phyloP scores from a whole-genome alignment of 352 stramenopile species.

The Thraustochytrium striatum region DNA sequence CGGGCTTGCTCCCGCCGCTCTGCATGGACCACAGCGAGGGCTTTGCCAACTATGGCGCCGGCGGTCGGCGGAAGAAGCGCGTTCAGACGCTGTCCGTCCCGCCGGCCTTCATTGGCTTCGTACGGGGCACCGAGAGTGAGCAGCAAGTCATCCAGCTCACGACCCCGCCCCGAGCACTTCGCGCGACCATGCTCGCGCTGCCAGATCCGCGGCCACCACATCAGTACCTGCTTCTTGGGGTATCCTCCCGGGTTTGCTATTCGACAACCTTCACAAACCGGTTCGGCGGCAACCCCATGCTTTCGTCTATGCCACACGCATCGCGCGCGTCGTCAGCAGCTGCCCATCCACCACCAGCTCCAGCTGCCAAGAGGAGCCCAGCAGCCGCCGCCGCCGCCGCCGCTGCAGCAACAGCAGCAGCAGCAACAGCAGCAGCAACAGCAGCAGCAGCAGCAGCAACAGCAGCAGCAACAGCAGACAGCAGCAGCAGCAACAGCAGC shows the following conservation, averaged over 20 bases:
- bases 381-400: too few relatives aligned
- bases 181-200: constrained; percentile 38
- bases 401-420: too few relatives aligned
- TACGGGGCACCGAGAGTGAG: not conserved
- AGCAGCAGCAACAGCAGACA: not conserved
- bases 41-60: not conserved
- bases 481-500: constrained; percentile 7
- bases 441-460: not conserved
- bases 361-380: too few relatives aligned
- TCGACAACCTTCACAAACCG: not conserved
- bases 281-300: not conserved
- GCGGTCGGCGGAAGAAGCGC: constrained; percentile 6
- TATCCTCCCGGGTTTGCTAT: constrained; percentile 8
- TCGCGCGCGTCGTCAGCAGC: not conserved
- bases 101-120: not conserved
- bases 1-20: constrained; percentile 18
- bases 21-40: constrained; percentile 4
- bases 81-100: constrained; percentile 11
- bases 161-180: not conserved
- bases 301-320: too few relatives aligned
- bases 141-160: not conserved
- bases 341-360: not conserved
- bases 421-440: not conserved
- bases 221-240: constrained; percentile 30
- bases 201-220: constrained; percentile 30